phyloP scores from a whole-genome alignment of 2,329 filamentous ascomycete genomes.

The Aspergillus neoniger region DNA sequence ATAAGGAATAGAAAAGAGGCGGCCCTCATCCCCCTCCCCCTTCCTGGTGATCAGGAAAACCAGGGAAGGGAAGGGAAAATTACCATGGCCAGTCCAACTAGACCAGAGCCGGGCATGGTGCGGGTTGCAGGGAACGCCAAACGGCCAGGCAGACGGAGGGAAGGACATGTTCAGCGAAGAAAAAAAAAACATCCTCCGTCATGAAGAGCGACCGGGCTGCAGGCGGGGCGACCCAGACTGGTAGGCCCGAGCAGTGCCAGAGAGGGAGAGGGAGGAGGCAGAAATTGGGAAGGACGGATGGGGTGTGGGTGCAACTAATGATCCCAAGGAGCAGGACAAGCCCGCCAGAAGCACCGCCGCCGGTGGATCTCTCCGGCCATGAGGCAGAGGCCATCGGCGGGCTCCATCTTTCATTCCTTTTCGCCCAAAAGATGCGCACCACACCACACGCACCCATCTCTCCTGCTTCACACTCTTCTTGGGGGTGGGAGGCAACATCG shows the following conservation, averaged over 20 bases:
- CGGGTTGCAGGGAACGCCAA: conserved; percentile 15
- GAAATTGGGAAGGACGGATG: conserved; percentile 16
- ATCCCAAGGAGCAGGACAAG: conserved; percentile 27
- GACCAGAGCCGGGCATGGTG: conserved; percentile 17
- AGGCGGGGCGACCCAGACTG: conserved; percentile 25
- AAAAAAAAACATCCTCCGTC: conserved; percentile 1
- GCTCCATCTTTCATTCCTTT: conserved; percentile 12
- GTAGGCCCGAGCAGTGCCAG: conserved; percentile 23
- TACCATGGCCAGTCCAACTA: conserved; percentile 15
- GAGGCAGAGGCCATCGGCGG: conserved; percentile 19
- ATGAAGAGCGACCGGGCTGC: conserved; percentile 22
- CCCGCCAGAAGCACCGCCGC: conserved; percentile 17
- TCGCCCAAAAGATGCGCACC: no score
- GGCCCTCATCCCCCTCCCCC: background rate
- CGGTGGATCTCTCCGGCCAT: conserved; percentile 23
- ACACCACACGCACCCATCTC: background rate
- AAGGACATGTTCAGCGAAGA: conserved; percentile 1
- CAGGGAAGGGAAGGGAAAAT: conserved; percentile 1
- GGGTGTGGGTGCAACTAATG: conserved; percentile 25
- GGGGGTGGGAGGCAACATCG: background rate
- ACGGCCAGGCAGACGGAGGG: conserved; percentile 8
- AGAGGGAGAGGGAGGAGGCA: conserved; percentile 4
- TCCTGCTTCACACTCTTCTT: background rate
- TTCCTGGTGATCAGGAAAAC: conserved; percentile 17
- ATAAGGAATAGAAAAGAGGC: conserved; percentile 10